Evolutionary conservation across 257 asterid genomes (phyloP).

Genomic region (Rehmannia glutinosa): DNA sequence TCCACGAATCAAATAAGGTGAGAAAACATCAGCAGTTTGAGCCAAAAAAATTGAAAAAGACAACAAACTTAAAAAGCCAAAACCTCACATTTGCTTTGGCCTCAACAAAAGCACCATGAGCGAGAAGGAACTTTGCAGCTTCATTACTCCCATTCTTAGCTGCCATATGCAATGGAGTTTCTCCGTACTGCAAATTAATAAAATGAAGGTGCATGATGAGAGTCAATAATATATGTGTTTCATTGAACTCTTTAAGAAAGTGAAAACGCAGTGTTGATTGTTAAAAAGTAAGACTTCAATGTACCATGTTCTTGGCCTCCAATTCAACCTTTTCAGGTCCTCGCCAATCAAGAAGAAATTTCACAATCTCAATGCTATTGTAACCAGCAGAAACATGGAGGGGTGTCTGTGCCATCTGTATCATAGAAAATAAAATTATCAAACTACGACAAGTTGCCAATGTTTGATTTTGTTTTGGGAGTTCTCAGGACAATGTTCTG

Average conservation of each 20-base stretch:
- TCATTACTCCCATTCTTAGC: constrained; percentile 96
- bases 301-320: constrained; percentile 94
- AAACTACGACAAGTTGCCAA: neutral
- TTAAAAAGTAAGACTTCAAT: neutral
- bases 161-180: constrained; percentile 99
- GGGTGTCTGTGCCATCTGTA: constrained; percentile 96
- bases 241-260: neutral
- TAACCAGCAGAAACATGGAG: constrained; percentile 98
- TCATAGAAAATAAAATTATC: constrained; percentile 10
- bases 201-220: constrained; percentile 12
- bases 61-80: constrained; percentile 3
- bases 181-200: constrained; percentile 71
- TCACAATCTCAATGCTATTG: constrained; percentile 71
- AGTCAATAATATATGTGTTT: constrained; percentile 2
- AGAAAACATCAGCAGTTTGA: constrained; percentile 14
- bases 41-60: neutral
- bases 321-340: constrained; percentile 81
- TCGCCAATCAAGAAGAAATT: constrained; percentile 63
- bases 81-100: constrained; percentile 88
- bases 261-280: neutral
- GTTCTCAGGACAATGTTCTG: neutral
- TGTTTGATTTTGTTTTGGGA: neutral
- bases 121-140: constrained; percentile 77
- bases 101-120: constrained; percentile 78
- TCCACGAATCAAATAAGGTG: constrained; percentile 10